Percentiles rank a stretch among this genome's conserved stretches.
phyloP scores from a whole-genome alignment of 306 rosid species.

The Cicer chorassanicum region DNA sequence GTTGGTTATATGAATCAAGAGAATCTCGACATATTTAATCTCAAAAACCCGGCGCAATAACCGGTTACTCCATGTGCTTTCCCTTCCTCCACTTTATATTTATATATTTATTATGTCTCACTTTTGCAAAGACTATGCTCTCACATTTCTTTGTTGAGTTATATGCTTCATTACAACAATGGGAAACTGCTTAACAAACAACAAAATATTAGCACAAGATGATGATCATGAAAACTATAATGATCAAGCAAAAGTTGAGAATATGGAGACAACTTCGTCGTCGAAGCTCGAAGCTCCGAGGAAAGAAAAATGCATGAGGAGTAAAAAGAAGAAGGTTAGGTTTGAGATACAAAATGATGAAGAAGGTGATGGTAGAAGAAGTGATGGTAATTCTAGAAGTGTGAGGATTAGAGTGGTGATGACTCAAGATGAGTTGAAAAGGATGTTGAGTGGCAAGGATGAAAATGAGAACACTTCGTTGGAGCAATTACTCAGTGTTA shows the following conservation, averaged over 20 bases:
- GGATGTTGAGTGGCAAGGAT: conserved; percentile 52
- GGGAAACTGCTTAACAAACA: conserved; percentile 78
- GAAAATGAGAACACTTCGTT: conserved; percentile 43
- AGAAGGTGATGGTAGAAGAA: not conserved
- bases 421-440: conserved; percentile 73
- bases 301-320: conserved; percentile 38
- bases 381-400: conserved; percentile 41
- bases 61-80: conserved; percentile 80
- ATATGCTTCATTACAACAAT: conserved; percentile 41
- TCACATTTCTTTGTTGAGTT: not conserved
- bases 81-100: conserved; percentile 25
- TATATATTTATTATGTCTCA: conserved; percentile 9
- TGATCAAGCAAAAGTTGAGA: conserved; percentile 40
- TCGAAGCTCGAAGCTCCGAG: conserved; percentile 29
- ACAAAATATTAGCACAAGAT: conserved; percentile 52
- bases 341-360: conserved; percentile 40
- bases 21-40: conserved; percentile 43
- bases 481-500: conserved; percentile 62
- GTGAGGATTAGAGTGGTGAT: conserved; percentile 82
- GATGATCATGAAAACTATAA: conserved; percentile 44
- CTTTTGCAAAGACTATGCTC: conserved; percentile 23
- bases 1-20: conserved; percentile 44
- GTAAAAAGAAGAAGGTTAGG: conserved; percentile 49
- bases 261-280: not conserved
- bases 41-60: conserved; percentile 62